phyloP scores from a whole-genome alignment of 1,284 basidiomycete genomes.

The Austroboletus novae-zelandiae region DNA sequence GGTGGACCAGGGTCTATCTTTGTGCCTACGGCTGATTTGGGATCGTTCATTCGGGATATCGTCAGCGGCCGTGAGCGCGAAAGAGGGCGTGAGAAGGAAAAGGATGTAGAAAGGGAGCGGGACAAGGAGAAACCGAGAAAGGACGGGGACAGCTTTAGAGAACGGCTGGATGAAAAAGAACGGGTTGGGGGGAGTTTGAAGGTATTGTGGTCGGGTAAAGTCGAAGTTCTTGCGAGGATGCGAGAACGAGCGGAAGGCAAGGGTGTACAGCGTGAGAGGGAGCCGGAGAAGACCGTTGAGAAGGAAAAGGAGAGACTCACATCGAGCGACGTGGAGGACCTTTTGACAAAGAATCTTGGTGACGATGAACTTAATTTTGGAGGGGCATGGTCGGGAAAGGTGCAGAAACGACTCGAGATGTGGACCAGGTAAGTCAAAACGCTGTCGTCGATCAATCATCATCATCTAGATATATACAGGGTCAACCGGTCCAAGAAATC shows the following conservation, averaged over 20 bases:
- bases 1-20: slow-evolving; percentile 36
- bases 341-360: slow-evolving; percentile 20
- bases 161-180: slow-evolving; percentile 35
- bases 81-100: slow-evolving; percentile 29
- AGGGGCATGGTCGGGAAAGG: slow-evolving; percentile 54
- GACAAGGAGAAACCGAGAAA: slow-evolving; percentile 33
- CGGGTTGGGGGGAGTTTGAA: slow-evolving; percentile 35
- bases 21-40: slow-evolving; percentile 47
- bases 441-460: background rate
- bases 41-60: slow-evolving; percentile 33
- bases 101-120: slow-evolving; percentile 30
- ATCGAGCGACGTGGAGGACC: slow-evolving; percentile 36
- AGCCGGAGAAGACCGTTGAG: slow-evolving; percentile 16
- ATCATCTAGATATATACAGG: slow-evolving; percentile 18
- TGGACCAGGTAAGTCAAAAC: slow-evolving; percentile 61
- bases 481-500: slow-evolving; percentile 35
- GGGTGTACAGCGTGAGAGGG: slow-evolving; percentile 20
- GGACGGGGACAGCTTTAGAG: slow-evolving; percentile 33
- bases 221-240: slow-evolving; percentile 27
- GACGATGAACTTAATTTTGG: slow-evolving; percentile 37
- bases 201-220: slow-evolving; percentile 35
- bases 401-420: slow-evolving; percentile 66
- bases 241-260: slow-evolving; percentile 31
- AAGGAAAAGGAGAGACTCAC: slow-evolving; percentile 21
- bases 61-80: slow-evolving; percentile 33